phyloP scores from a whole-genome alignment of 1,139 yeast species.

The Kodamaea alishanica region DNA sequence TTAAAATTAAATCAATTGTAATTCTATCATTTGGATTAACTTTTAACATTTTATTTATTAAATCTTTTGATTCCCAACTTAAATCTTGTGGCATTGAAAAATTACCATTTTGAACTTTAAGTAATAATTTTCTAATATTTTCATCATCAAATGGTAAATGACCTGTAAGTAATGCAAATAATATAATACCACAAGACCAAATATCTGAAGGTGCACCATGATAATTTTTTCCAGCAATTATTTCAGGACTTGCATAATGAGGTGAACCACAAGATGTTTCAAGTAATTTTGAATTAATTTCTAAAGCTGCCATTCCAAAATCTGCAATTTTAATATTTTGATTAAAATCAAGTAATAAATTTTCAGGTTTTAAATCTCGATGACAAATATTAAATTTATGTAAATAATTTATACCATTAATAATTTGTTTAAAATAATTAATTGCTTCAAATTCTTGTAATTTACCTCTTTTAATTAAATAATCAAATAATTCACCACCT shows the following conservation, averaged over 20 bases:
- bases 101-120: constrained; percentile 88
- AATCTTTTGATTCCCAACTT: constrained; percentile 79
- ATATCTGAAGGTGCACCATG: constrained; percentile 98
- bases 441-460: constrained; percentile 88
- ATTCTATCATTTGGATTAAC: constrained; percentile 80
- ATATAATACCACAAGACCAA: constrained; percentile 97
- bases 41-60: constrained; percentile 75
- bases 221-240: constrained; percentile 88
- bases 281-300: constrained; percentile 74
- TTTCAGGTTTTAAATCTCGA: constrained; percentile 94
- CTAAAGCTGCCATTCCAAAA: constrained; percentile 99
- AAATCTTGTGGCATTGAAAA: constrained; percentile 79
- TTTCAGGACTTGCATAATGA: constrained; percentile 97
- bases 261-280: constrained; percentile 99
- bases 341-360: constrained; percentile 78
- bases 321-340: constrained; percentile 94
- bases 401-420: constrained; percentile 87
- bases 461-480: constrained; percentile 82
- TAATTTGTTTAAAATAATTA: constrained; percentile 85
- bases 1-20: constrained; percentile 64
- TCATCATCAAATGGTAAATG: constrained; percentile 97
- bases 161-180: constrained; percentile 90
- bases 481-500: constrained; percentile 95
- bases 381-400: constrained; percentile 94
- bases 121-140: constrained; percentile 75